These are phyloP conservation scores for Lenzites betulinus DNA, from an alignment of 768 basidiomycete genomes.

Conservation along the genomic window DNA sequence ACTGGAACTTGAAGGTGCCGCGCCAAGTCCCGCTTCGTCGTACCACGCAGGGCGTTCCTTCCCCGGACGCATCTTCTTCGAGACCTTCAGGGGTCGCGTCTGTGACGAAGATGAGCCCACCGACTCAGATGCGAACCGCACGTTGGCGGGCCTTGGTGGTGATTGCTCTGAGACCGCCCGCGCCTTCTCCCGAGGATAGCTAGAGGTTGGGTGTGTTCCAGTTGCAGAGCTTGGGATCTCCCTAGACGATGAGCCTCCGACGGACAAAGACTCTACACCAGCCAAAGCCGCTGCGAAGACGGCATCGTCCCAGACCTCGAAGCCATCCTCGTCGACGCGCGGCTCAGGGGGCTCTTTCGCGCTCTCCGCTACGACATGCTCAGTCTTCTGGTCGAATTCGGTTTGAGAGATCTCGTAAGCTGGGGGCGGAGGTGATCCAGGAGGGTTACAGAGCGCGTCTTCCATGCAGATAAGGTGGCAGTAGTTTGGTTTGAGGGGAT, in stretches of 20 bases:
- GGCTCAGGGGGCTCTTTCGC: slow-evolving; percentile 31
- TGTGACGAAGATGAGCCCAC: neutral
- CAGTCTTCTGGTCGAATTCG: slow-evolving; percentile 55
- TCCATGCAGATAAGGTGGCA: slow-evolving; percentile 4
- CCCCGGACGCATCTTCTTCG: slow-evolving; percentile 30
- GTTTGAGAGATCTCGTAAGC: slow-evolving; percentile 43
- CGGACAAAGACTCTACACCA: slow-evolving; percentile 10
- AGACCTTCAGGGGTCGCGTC: slow-evolving; percentile 40
- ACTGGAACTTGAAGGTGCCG: neutral
- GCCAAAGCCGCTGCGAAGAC: slow-evolving; percentile 37
- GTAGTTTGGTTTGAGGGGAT: neutral
- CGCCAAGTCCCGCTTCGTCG: slow-evolving; percentile 31
- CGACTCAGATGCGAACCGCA: neutral
- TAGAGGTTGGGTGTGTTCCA: neutral
- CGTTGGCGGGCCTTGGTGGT: neutral
- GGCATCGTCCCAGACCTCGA: slow-evolving; percentile 51
- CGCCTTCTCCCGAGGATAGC: neutral
- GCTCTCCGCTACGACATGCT: slow-evolving; percentile 44
- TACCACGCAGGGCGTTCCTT: slow-evolving; percentile 35
- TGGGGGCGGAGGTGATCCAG: slow-evolving; percentile 38
- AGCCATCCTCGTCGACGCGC: slow-evolving; percentile 37
- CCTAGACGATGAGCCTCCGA: neutral
- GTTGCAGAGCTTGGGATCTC: neutral
- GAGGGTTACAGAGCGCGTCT: slow-evolving; percentile 13
- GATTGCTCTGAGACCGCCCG: neutral